Evolutionary conservation across 257 asterid species (phyloP).

Genomic region (Capsicum baccatum): DNA sequence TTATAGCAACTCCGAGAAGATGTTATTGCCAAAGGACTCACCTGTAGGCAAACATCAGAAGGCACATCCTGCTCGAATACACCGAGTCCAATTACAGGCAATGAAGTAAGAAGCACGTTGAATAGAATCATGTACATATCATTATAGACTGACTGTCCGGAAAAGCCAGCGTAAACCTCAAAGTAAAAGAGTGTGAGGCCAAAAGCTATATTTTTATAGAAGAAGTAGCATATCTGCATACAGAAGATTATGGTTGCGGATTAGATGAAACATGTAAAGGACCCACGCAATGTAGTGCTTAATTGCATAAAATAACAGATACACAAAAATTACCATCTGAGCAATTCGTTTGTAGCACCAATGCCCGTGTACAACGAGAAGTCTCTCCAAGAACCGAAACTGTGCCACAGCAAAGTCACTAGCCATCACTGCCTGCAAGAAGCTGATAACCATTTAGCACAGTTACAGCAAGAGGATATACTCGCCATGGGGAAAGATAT

Average conservation of each 20-base stretch:
- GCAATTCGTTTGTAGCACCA: slow-evolving; percentile 99
- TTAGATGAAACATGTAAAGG: slow-evolving; percentile 25
- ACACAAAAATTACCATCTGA: slow-evolving; percentile 77
- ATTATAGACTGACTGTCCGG: slow-evolving; percentile 89
- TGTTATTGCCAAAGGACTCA: slow-evolving; percentile 38
- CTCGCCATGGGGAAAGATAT: not conserved
- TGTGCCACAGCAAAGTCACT: slow-evolving; percentile 97
- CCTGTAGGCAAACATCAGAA: slow-evolving; percentile 98
- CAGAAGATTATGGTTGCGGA: slow-evolving; percentile 29
- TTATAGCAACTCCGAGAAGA: not conserved
- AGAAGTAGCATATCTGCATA: slow-evolving; percentile 91
- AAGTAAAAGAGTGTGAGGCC: slow-evolving; percentile 97
- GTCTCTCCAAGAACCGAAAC: slow-evolving; percentile 96
- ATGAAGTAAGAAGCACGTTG: slow-evolving; percentile 92
- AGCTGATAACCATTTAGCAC: slow-evolving; percentile 41
- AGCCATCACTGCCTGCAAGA: slow-evolving; percentile 99
- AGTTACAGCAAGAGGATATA: slow-evolving; percentile 32
- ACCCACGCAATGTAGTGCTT: slow-evolving; percentile 6
- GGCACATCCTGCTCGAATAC: slow-evolving; percentile 97
- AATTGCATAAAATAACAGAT: slow-evolving; percentile 25
- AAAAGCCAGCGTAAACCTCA: slow-evolving; percentile 93
- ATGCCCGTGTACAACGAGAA: slow-evolving; percentile 95
- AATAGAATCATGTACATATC: slow-evolving; percentile 96
- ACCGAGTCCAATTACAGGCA: slow-evolving; percentile 97
- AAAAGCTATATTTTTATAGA: slow-evolving; percentile 97